Conservation (phyloP, 352 stramenopile species). For the Phytophthora palmivora region DNA sequence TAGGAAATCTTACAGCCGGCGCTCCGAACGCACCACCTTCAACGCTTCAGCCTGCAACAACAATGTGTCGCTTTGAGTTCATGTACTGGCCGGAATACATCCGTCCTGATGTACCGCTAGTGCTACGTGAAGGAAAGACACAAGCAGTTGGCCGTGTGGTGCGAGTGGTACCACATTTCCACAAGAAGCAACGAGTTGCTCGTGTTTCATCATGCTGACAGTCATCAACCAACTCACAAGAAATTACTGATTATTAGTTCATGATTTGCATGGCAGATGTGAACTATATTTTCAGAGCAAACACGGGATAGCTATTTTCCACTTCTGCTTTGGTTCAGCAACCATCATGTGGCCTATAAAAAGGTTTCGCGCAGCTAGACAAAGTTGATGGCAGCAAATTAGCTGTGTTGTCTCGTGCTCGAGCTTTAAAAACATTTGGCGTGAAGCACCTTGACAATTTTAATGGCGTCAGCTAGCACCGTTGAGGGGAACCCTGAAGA, state of each 20-base stretch:
- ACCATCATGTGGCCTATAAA: conserved; percentile 24
- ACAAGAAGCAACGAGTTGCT: conserved; percentile 41
- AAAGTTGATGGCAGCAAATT: conserved; percentile 22
- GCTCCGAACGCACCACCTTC: conserved; percentile 12
- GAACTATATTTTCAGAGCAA: conserved; percentile 26
- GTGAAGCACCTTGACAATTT: background rate
- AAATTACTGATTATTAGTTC: background rate
- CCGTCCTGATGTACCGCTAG: conserved; percentile 76
- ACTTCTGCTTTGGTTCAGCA: conserved; percentile 7
- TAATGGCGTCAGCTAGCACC: conserved; percentile 16
- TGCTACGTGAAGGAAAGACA: conserved; percentile 68
- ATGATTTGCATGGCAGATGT: background rate
- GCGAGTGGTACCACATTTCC: conserved; percentile 59
- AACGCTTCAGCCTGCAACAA: conserved; percentile 37
- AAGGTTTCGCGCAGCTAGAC: conserved; percentile 5
- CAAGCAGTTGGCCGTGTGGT: conserved; percentile 80
- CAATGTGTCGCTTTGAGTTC: conserved; percentile 84
- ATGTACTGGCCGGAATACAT: conserved; percentile 90
- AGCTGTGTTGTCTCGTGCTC: no score
- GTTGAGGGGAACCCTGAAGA: conserved; percentile 1
- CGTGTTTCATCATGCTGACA: conserved; percentile 60
- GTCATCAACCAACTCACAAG: conserved; percentile 1
- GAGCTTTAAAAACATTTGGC: background rate
- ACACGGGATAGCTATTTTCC: conserved; percentile 22
- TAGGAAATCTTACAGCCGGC: conserved; percentile 25